Evolutionary conservation across 2,329 filamentous ascomycete genomes (phyloP).

Genomic region (Tolypocladium pustulatum): DNA sequence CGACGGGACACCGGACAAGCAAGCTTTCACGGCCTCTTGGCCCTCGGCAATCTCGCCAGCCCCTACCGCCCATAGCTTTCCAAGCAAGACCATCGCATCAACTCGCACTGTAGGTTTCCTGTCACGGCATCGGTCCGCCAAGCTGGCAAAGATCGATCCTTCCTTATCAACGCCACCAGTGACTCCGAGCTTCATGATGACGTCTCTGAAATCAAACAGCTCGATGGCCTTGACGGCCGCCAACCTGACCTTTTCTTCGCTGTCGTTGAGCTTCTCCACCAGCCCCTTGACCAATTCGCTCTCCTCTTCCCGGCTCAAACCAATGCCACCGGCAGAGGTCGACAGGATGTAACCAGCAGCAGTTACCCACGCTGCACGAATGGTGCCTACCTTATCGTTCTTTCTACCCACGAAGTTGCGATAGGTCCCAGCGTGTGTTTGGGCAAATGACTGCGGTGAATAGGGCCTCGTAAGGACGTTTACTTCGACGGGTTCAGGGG

Average conservation of each 20-base stretch:
- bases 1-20: slow-evolving; percentile 75
- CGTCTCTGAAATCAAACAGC: slow-evolving; percentile 67
- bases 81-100: slow-evolving; percentile 76
- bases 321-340: slow-evolving; percentile 86
- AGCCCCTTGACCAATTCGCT: slow-evolving; percentile 61
- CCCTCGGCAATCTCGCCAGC: slow-evolving; percentile 76
- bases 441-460: slow-evolving; percentile 81
- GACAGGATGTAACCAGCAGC: slow-evolving; percentile 75
- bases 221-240: slow-evolving; percentile 81
- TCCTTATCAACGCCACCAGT: slow-evolving; percentile 65
- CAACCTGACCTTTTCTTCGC: slow-evolving; percentile 82
- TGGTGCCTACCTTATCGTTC: slow-evolving; percentile 74
- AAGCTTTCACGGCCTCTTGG: slow-evolving; percentile 61
- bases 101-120: slow-evolving; percentile 70
- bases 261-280: slow-evolving; percentile 73
- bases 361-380: slow-evolving; percentile 79
- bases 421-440: slow-evolving; percentile 69
- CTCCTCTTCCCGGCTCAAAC: slow-evolving; percentile 76
- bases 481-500: slow-evolving; percentile 34
- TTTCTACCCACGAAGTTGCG: slow-evolving; percentile 74
- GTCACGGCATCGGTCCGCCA: slow-evolving; percentile 85
- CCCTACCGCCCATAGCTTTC: slow-evolving; percentile 87
- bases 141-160: slow-evolving; percentile 67
- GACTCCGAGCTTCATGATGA: slow-evolving; percentile 71
- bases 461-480: slow-evolving; percentile 70